Evolutionary conservation across 257 asterid genomes (phyloP).

Genomic region (Petunia secreta): DNA sequence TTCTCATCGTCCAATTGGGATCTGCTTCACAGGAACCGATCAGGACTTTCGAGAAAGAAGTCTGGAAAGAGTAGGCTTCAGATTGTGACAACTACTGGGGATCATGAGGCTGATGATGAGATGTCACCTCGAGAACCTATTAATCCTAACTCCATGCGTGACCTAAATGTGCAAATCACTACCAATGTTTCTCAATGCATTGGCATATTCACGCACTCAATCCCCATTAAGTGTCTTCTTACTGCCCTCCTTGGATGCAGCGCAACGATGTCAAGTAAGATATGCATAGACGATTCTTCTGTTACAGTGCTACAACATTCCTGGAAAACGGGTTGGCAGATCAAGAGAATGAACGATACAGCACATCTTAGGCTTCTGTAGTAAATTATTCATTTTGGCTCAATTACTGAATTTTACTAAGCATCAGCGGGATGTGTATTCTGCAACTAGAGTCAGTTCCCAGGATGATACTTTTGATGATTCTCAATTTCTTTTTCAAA

Average conservation of each 20-base stretch:
- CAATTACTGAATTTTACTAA: constrained; percentile 1
- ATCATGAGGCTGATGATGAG: constrained; percentile 93
- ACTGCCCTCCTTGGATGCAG: constrained; percentile 91
- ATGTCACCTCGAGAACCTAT: constrained; percentile 85
- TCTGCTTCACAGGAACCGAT: constrained; percentile 60
- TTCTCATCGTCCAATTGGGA: constrained; percentile 61
- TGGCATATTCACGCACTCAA: constrained; percentile 83
- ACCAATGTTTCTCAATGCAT: constrained; percentile 53
- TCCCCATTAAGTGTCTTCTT: constrained; percentile 77
- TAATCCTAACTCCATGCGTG: constrained; percentile 50
- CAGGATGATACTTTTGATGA: constrained; percentile 23
- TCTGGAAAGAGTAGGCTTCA: constrained; percentile 98
- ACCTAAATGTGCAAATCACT: constrained; percentile 48
- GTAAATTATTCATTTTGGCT: constrained; percentile 27
- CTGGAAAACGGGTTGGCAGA: constrained; percentile 88
- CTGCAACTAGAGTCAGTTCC: constrained; percentile 1
- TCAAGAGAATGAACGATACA: constrained; percentile 88
- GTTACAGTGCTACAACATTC: constrained; percentile 88
- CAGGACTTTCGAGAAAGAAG: constrained; percentile 65
- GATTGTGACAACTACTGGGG: constrained; percentile 78
- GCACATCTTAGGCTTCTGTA: constrained; percentile 92
- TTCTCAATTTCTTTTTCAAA: constrained; percentile 32
- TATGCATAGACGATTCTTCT: constrained; percentile 87
- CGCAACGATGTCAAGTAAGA: constrained; percentile 68
- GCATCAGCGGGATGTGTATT: constrained; percentile 10